These are phyloP conservation scores for Penicillium ucsense DNA, from an alignment of 495 filamentous ascomycete genomes.

Conservation along the genomic window DNA sequence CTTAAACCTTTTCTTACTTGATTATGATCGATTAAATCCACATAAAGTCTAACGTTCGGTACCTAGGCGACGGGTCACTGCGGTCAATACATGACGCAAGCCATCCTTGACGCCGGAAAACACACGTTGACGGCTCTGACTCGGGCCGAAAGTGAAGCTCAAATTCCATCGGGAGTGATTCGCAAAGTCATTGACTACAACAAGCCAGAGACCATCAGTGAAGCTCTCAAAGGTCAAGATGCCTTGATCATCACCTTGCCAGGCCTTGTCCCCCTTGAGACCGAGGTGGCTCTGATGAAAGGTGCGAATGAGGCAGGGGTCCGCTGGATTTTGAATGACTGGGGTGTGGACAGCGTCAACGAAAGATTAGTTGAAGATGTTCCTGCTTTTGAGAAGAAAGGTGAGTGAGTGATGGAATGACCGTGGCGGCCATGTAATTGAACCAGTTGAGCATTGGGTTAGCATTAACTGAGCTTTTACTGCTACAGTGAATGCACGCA, in stretches of 20 bases:
- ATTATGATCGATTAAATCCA: too few relatives aligned
- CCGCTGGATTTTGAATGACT: slow-evolving; percentile 51
- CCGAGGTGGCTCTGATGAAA: slow-evolving; percentile 39
- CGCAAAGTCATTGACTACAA: slow-evolving; percentile 38
- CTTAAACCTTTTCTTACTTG: too few relatives aligned
- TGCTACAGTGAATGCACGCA: background rate
- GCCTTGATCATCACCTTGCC: slow-evolving; percentile 51
- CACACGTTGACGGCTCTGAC: slow-evolving; percentile 46
- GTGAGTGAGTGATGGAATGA: background rate
- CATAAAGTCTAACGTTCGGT: too few relatives aligned
- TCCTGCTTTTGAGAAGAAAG: slow-evolving; percentile 9
- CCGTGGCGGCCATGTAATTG: too few relatives aligned
- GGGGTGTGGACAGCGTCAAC: slow-evolving; percentile 31
- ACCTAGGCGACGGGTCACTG: slow-evolving; percentile 46
- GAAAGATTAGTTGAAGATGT: slow-evolving; percentile 25
- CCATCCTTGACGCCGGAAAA: slow-evolving; percentile 38
- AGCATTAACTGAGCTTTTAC: background rate
- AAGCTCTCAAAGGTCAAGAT: slow-evolving; percentile 41
- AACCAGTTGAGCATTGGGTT: background rate
- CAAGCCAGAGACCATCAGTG: slow-evolving; percentile 30
- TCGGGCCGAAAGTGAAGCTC: slow-evolving; percentile 29
- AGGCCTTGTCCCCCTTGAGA: slow-evolving; percentile 26
- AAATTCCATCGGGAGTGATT: slow-evolving; percentile 33
- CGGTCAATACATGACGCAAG: slow-evolving; percentile 43
- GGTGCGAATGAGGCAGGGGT: slow-evolving; percentile 56